Percentiles rank a stretch among this genome's conserved stretches.
Conservation (phyloP, 129 eudicot species). For the Flaveria sonorensis region DNA sequence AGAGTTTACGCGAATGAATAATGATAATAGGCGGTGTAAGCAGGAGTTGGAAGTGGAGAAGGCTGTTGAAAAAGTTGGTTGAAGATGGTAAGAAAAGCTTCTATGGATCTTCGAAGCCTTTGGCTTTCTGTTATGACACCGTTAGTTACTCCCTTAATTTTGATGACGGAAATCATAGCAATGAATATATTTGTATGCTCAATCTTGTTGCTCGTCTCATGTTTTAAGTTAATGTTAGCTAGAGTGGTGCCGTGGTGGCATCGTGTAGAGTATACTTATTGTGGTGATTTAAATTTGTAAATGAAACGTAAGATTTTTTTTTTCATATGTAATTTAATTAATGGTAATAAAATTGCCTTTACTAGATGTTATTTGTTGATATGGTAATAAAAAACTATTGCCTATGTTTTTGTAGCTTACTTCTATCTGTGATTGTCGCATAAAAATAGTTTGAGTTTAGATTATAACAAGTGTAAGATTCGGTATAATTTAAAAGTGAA, state of each 20-base stretch:
- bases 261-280: background rate
- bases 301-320: background rate
- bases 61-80: slow-evolving; percentile 49
- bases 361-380: no score
- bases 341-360: no score
- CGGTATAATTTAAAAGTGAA: no score
- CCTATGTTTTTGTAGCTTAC: no score
- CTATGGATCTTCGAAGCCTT: slow-evolving; percentile 41
- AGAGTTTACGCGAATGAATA: slow-evolving; percentile 41
- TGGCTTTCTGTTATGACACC: slow-evolving; percentile 56
- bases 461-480: no score
- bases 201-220: slow-evolving; percentile 14
- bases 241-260: background rate
- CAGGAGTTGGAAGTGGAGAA: slow-evolving; percentile 44
- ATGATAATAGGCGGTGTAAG: background rate
- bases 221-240: background rate
- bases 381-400: no score
- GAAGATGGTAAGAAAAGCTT: slow-evolving; percentile 55
- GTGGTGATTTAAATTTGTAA: background rate
- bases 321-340: background rate
- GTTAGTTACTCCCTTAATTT: slow-evolving; percentile 75
- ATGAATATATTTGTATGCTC: background rate
- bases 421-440: no score
- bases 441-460: no score
- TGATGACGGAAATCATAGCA: slow-evolving; percentile 58